A percentile compares a stretch with the other conserved stretches of the same genome.
Conservation (phyloP, 2,329 filamentous ascomycete genomes). For the Fusarium pseudocircinatum region DNA sequence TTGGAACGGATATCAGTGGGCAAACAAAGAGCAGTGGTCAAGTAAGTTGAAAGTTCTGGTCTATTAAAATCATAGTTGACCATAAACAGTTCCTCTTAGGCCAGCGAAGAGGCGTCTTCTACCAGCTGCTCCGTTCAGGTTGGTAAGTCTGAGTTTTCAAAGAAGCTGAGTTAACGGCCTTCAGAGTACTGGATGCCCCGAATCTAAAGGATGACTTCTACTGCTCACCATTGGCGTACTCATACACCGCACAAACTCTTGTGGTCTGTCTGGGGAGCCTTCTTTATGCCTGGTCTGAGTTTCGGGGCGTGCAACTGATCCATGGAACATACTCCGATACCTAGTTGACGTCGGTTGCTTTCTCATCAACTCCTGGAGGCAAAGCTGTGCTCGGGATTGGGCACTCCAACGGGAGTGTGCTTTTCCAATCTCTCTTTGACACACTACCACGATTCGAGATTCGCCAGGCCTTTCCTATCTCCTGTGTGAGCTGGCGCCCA, state of each 20-base stretch:
- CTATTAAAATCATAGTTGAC: slow-evolving; percentile 2
- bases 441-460: slow-evolving; percentile 77
- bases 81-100: slow-evolving; percentile 22
- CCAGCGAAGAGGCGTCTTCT: slow-evolving; percentile 55
- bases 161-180: slow-evolving; percentile 43
- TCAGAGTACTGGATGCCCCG: slow-evolving; percentile 85
- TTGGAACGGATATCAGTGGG: slow-evolving; percentile 44
- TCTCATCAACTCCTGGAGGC: slow-evolving; percentile 81
- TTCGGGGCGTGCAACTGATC: slow-evolving; percentile 67
- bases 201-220: slow-evolving; percentile 95
- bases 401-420: slow-evolving; percentile 78
- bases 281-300: slow-evolving; percentile 91
- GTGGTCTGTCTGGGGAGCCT: slow-evolving; percentile 83
- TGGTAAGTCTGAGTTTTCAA: slow-evolving; percentile 35
- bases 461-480: slow-evolving; percentile 75
- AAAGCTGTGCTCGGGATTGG: slow-evolving; percentile 87
- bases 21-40: slow-evolving; percentile 18
- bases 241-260: slow-evolving; percentile 75
- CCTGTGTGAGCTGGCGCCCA: slow-evolving; percentile 85
- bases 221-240: slow-evolving; percentile 90
- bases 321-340: slow-evolving; percentile 42
- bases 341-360: slow-evolving; percentile 87
- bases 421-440: slow-evolving; percentile 81
- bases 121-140: slow-evolving; percentile 82
- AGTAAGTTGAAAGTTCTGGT: slow-evolving; percentile 4